Conservation (phyloP, 345 rosid species). For the Rhodamnia argentea region DNA sequence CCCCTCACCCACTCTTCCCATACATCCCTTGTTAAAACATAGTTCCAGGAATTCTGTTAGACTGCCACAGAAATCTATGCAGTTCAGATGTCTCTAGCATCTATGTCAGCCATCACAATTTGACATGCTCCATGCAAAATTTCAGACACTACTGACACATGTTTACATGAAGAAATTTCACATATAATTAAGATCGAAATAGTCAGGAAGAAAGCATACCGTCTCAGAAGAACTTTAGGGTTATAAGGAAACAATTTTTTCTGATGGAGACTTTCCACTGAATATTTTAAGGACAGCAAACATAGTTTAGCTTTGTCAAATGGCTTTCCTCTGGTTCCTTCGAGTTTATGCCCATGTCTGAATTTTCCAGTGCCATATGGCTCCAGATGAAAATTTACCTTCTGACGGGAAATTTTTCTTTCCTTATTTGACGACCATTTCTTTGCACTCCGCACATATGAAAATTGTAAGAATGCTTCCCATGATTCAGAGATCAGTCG, state of each 20-base stretch:
- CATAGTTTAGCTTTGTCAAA: conserved; percentile 52
- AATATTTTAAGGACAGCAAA: conserved; percentile 60
- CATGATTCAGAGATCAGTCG: conserved; percentile 46
- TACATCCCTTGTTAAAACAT: neutral
- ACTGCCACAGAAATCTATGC: neutral
- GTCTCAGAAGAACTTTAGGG: conserved; percentile 65
- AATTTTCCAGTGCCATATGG: neutral
- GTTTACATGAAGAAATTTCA: neutral
- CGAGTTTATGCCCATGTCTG: neutral
- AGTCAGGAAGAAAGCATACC: conserved; percentile 25
- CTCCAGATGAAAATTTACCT: neutral
- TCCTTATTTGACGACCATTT: conserved; percentile 30
- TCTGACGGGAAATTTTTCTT: conserved; percentile 19
- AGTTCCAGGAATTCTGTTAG: conserved; percentile 5
- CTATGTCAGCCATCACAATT: neutral
- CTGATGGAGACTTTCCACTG: conserved; percentile 49
- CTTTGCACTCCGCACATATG: conserved; percentile 10
- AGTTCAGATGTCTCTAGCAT: neutral
- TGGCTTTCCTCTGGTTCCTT: conserved; percentile 9
- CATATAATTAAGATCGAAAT: neutral
- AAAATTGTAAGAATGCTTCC: conserved; percentile 39
- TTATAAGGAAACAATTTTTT: conserved; percentile 74
- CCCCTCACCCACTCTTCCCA: neutral
- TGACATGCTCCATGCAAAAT: neutral
- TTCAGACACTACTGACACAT: neutral